A percentile compares a stretch with the other conserved stretches of the same genome.
Conservation (phyloP, 331 rosid species). For the Acacia pycnantha region DNA sequence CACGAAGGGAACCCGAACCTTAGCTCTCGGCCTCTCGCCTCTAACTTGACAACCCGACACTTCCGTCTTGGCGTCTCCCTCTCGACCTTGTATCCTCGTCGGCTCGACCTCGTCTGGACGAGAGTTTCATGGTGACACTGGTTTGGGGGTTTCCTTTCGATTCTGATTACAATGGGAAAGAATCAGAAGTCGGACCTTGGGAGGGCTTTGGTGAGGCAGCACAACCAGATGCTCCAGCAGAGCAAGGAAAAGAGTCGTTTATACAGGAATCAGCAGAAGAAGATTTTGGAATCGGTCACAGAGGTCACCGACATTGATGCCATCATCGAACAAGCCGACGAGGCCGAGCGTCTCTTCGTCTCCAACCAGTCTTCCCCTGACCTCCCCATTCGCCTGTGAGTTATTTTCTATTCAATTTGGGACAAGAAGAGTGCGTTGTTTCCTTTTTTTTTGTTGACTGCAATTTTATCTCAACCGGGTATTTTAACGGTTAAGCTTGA, state of each 20-base stretch:
- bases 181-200: constrained; percentile 74
- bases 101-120: no score
- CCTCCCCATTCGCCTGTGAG: constrained; percentile 58
- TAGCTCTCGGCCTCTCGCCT: no score
- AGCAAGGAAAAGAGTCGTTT: constrained; percentile 71
- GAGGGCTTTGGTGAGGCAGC: constrained; percentile 82
- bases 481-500: background rate
- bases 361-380: constrained; percentile 42
- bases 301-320: constrained; percentile 92
- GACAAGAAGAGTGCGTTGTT: background rate
- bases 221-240: constrained; percentile 82
- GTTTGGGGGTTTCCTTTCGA: background rate
- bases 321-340: constrained; percentile 63
- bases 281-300: constrained; percentile 82
- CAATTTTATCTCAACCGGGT: background rate
- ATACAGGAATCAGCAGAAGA: constrained; percentile 63
- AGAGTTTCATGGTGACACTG: background rate
- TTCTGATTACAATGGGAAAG: constrained; percentile 53
- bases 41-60: no score
- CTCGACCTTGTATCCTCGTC: no score
- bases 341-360: constrained; percentile 52
- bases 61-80: no score
- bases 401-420: background rate
- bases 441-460: background rate
- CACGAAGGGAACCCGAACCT: no score